Evolutionary conservation across 2,329 filamentous ascomycete species (phyloP).

Genomic region (Sclerotiophoma versabilis): DNA sequence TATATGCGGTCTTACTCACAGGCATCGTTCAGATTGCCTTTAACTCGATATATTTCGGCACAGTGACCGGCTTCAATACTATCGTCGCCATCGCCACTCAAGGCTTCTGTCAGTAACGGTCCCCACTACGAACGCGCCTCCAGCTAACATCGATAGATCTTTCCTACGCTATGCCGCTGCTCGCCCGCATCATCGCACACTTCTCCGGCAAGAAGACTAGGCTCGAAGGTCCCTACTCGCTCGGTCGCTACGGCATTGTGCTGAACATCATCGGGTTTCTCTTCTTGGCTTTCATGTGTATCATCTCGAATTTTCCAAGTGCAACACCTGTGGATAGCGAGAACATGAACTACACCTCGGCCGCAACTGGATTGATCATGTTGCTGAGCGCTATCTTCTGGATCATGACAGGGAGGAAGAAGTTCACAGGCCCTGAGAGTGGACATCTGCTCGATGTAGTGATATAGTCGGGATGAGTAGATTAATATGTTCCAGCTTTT

Average conservation of each 20-base stretch:
- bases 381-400: slow-evolving; percentile 60
- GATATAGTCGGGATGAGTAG: not conserved
- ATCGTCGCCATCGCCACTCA: slow-evolving; percentile 65
- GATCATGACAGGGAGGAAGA: slow-evolving; percentile 59
- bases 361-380: slow-evolving; percentile 63
- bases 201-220: slow-evolving; percentile 53
- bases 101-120: slow-evolving; percentile 58
- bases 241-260: slow-evolving; percentile 54
- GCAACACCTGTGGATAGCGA: slow-evolving; percentile 59
- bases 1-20: slow-evolving; percentile 58
- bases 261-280: slow-evolving; percentile 60
- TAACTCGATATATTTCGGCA: slow-evolving; percentile 64
- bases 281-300: slow-evolving; percentile 61
- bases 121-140: not conserved
- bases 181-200: slow-evolving; percentile 59
- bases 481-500: too few species aligned
- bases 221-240: slow-evolving; percentile 55
- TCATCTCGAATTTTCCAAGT: slow-evolving; percentile 65
- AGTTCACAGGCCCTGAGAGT: slow-evolving; percentile 58
- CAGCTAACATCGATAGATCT: slow-evolving; percentile 50
- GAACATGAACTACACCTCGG: slow-evolving; percentile 67
- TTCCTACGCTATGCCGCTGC: slow-evolving; percentile 64
- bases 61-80: slow-evolving; percentile 62
- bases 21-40: slow-evolving; percentile 60
- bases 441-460: slow-evolving; percentile 20